Percentiles rank a stretch among this genome's conserved stretches.
phyloP scores from a whole-genome alignment of 2,329 filamentous ascomycete genomes.

The Delphinella strobiligena region DNA sequence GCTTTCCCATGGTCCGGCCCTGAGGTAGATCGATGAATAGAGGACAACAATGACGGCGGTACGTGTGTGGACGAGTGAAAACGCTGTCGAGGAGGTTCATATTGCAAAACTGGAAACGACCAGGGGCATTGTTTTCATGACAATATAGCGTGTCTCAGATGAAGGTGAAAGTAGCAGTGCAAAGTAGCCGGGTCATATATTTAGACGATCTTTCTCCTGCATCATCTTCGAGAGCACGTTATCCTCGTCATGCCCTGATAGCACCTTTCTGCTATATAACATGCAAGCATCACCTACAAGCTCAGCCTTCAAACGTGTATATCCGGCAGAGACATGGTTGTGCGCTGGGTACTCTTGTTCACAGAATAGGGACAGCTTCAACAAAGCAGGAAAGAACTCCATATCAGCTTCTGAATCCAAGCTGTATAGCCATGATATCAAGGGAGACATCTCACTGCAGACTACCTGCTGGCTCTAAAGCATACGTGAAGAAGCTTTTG shows the following conservation, averaged over 20 bases:
- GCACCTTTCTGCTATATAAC: neutral
- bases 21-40: no score
- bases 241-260: neutral
- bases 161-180: no score
- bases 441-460: neutral
- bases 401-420: conserved; percentile 2
- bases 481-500: neutral
- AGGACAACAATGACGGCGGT: no score
- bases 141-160: no score
- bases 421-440: conserved; percentile 1
- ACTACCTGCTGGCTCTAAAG: neutral
- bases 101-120: no score
- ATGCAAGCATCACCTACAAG: neutral
- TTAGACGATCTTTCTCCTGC: neutral
- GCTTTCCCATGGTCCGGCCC: no score
- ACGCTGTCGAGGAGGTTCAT: no score
- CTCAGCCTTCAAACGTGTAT: neutral
- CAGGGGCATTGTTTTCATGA: no score
- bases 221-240: neutral
- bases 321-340: neutral
- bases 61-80: no score
- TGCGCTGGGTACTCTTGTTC: neutral
- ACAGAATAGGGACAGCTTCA: neutral
- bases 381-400: neutral
- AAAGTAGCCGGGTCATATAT: neutral